These are phyloP conservation scores for Sugiyamaella floridensis DNA, from an alignment of 805 yeast genomes.

Conservation along the genomic window DNA sequence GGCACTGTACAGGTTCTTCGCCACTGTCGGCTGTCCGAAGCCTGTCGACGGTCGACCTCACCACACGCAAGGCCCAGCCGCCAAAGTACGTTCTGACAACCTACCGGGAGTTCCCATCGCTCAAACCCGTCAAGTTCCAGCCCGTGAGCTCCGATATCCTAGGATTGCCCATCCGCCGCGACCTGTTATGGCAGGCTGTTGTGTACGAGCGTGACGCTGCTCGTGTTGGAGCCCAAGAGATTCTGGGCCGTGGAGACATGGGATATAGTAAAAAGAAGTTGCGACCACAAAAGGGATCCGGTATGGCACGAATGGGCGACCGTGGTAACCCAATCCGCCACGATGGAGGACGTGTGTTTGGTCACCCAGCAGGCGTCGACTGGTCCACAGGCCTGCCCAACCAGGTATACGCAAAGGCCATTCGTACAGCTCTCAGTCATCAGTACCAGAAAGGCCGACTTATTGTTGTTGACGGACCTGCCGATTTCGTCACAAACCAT, in stretches of 20 bases:
- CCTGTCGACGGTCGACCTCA: background rate
- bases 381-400: conserved; percentile 70
- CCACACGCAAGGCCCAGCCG: conserved; percentile 28
- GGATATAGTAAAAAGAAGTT: conserved; percentile 80
- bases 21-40: too few species aligned
- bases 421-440: conserved; percentile 74
- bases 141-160: conserved; percentile 71
- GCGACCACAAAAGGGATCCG: conserved; percentile 86
- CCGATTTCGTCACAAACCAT: conserved; percentile 31
- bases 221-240: conserved; percentile 84
- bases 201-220: conserved; percentile 83
- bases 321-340: conserved; percentile 88
- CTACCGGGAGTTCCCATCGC: conserved; percentile 76
- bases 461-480: conserved; percentile 54
- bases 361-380: conserved; percentile 85
- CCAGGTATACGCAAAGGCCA: conserved; percentile 67
- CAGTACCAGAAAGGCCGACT: conserved; percentile 71
- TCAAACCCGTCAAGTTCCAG: conserved; percentile 72
- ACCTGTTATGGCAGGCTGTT: conserved; percentile 89
- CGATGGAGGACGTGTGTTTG: conserved; percentile 85
- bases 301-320: conserved; percentile 94
- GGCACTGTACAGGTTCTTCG: too few species aligned
- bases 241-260: conserved; percentile 79
- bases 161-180: conserved; percentile 77
- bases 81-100: conserved; percentile 72